Evolutionary conservation across 2,329 filamentous ascomycete genomes (phyloP), one percentile per base, ranked within the genome.

Genomic region (Venturia asperata): DNA sequence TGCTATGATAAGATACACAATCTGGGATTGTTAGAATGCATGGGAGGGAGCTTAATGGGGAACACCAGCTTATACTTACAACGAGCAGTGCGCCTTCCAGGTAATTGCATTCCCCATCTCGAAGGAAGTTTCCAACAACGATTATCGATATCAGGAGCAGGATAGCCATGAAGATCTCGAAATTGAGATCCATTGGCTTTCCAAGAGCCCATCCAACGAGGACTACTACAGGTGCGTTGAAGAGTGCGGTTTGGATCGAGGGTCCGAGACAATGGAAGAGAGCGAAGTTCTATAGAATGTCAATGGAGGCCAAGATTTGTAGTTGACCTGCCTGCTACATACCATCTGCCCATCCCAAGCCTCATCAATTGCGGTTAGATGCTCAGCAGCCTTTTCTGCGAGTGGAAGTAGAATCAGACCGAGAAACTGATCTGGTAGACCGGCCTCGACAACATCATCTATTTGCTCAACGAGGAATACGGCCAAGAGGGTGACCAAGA

Each of bases 351-450:
- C 85, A 71, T 91, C 88, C 83, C 87, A 93, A 24, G 91, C 91
- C 79, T 94, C 90, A 71, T 94, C 89, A 66, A 94, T 81, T 41
- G 90, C 89, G 1, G 89, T 93, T 60, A 95, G 78, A 75, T 95
- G 91, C 75, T 95, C 91, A 10, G 90, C 89, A 1, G 88, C 87
- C 75, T 95, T 95, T 72, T 95, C 91, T 5, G 94, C 90, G 0
- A 95, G 80, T 2, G 90, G 87, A 2, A 94, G 84, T 1, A 95
- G 80, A 70, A 93, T 93, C 47, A 95, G 79, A 68, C 90, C 84
- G 67, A 87, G 77, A 70, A 87, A 87, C 11, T 52, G 41, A 34
- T 66, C 64, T 21, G 58, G 80, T 80, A 69, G 87, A 83, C 1
- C 80, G 10, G 21, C 86, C 76, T 74, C 67, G 39, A 85, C 83